A percentile compares a stretch with the other conserved stretches of the same genome.
These are phyloP conservation scores for Plantago coronopus DNA, from an alignment of 305 asterid genomes.

Conservation along the genomic window DNA sequence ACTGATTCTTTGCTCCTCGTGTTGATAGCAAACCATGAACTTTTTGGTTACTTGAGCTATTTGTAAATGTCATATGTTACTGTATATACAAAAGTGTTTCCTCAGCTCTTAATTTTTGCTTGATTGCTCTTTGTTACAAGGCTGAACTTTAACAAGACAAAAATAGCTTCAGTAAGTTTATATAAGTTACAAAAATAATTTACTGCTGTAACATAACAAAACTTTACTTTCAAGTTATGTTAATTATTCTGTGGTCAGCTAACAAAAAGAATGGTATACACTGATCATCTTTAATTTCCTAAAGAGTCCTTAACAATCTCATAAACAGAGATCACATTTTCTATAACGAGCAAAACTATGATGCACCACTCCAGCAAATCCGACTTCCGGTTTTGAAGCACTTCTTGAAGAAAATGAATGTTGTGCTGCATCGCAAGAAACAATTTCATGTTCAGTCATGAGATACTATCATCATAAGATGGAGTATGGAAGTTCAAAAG, in stretches of 20 bases:
- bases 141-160: no score
- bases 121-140: no score
- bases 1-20: background rate
- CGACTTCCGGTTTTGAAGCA: slow-evolving; percentile 82
- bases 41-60: no score
- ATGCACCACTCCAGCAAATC: slow-evolving; percentile 96
- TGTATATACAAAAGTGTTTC: no score
- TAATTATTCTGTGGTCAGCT: background rate
- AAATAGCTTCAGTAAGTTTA: no score
- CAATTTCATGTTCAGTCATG: background rate
- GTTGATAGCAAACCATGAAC: no score
- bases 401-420: slow-evolving; percentile 97
- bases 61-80: no score
- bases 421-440: slow-evolving; percentile 64
- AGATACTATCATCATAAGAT: background rate
- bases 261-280: slow-evolving; percentile 16
- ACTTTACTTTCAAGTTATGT: background rate
- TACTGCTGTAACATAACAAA: no score
- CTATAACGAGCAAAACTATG: slow-evolving; percentile 67
- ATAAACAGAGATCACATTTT: slow-evolving; percentile 54
- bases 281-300: slow-evolving; percentile 34
- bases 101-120: no score
- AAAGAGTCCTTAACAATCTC: slow-evolving; percentile 62
- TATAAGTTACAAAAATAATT: no score
- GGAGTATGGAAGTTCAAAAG: slow-evolving; percentile 1